Percentiles rank a stretch among this genome's conserved stretches.
Conservation (phyloP, 257 asterid genomes). For the Rauvolfia tetraphylla region DNA sequence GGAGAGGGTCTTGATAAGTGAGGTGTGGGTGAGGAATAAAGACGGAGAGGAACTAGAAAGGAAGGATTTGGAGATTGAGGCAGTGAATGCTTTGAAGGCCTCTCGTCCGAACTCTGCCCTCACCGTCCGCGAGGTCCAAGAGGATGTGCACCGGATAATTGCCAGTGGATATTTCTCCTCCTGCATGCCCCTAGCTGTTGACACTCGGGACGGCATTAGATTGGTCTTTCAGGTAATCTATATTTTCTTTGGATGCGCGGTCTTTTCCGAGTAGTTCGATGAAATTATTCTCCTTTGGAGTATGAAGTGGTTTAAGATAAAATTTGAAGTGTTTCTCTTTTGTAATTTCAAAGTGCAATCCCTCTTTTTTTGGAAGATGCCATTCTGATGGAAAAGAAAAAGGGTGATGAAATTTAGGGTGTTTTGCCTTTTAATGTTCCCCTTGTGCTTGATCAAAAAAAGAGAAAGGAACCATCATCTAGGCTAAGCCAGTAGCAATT, state of each 20-base stretch:
- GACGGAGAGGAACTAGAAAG: conserved; percentile 93
- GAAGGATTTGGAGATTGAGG: conserved; percentile 88
- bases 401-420: neutral
- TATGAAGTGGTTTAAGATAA: too few relatives aligned
- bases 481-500: neutral
- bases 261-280: neutral
- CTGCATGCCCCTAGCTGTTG: conserved; percentile 93
- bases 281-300: too few relatives aligned
- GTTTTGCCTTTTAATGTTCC: neutral
- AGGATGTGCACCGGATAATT: conserved; percentile 87
- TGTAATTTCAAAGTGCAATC: neutral
- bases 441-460: neutral
- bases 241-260: too few relatives aligned
- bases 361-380: neutral
- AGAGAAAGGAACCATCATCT: neutral
- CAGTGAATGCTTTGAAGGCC: conserved; percentile 79
- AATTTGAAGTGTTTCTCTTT: neutral
- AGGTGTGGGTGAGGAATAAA: conserved; percentile 81
- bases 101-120: conserved; percentile 84
- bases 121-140: conserved; percentile 92
- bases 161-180: conserved; percentile 90
- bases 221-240: conserved; percentile 77
- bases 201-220: conserved; percentile 92
- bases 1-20: conserved; percentile 89
- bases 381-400: neutral